These are phyloP conservation scores for Suillus lakei DNA, from an alignment of 768 basidiomycete species.

Conservation along the genomic window DNA sequence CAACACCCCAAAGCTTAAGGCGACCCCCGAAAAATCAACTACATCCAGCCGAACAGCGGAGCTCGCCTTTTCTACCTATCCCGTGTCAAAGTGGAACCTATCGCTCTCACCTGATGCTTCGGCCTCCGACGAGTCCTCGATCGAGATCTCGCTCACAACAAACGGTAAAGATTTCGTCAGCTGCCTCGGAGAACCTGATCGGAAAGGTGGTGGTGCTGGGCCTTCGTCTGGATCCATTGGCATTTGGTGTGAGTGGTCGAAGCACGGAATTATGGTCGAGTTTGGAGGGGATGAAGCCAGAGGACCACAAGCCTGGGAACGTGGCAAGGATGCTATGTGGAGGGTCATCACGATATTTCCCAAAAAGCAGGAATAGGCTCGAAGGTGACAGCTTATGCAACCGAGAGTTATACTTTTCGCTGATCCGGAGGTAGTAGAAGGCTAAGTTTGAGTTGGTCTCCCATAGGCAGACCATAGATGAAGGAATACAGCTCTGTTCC, in stretches of 20 bases:
- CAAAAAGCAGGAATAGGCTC: constrained; percentile 19
- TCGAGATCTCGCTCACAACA: constrained; percentile 53
- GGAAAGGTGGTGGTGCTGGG: constrained; percentile 90
- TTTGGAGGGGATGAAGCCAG: constrained; percentile 79
- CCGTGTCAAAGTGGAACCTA: constrained; percentile 57
- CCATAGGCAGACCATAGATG: neutral
- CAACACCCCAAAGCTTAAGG: constrained; percentile 52
- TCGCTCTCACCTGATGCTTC: constrained; percentile 33
- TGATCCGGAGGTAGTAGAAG: neutral
- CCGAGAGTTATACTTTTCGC: neutral
- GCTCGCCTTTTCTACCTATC: constrained; percentile 60
- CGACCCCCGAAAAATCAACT: constrained; percentile 33
- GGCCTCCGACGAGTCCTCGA: constrained; percentile 26
- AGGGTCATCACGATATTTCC: constrained; percentile 70
- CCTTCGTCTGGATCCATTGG: constrained; percentile 85
- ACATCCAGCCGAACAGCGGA: constrained; percentile 51
- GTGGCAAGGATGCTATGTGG: constrained; percentile 83
- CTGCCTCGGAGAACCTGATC: constrained; percentile 80
- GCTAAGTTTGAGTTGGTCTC: neutral
- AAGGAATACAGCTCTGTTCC: too few species aligned
- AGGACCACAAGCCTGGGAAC: constrained; percentile 87
- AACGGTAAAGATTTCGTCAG: constrained; percentile 81
- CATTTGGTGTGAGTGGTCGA: constrained; percentile 94
- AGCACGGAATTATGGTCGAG: constrained; percentile 82
- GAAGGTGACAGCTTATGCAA: neutral